Evolutionary conservation across 2,329 filamentous ascomycete genomes (phyloP).

Genomic region (Chrysoporthe deuterocubensis): DNA sequence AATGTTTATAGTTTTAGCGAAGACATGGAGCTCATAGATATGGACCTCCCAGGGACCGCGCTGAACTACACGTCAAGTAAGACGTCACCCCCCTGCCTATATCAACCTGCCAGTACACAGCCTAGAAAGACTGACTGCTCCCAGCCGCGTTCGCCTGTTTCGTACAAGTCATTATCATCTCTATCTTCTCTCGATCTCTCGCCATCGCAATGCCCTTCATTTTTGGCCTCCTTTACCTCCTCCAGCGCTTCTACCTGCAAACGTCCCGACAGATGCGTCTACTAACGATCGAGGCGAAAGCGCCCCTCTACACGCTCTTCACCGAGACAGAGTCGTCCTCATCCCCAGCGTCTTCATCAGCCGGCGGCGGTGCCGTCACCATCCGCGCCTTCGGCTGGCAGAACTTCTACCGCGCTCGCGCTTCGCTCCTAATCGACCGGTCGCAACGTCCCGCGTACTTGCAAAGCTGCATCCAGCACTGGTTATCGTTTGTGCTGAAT

Average conservation of each 20-base stretch:
- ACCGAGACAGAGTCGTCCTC: constrained; percentile 46
- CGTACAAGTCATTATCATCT: constrained; percentile 5
- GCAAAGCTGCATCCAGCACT: constrained; percentile 54
- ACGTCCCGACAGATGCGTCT: constrained; percentile 62
- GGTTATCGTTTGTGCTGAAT: constrained; percentile 54
- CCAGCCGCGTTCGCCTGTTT: constrained; percentile 9
- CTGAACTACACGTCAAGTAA: constrained; percentile 42
- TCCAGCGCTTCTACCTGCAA: constrained; percentile 58
- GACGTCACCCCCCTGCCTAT: constrained; percentile 48
- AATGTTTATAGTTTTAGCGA: constrained; percentile 42
- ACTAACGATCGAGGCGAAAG: constrained; percentile 44
- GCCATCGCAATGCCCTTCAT: constrained; percentile 35
- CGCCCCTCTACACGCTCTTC: constrained; percentile 32
- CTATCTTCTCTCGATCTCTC: constrained; percentile 17
- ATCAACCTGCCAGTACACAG: constrained; percentile 43
- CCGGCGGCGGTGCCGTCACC: constrained; percentile 45
- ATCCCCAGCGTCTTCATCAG: too few species aligned
- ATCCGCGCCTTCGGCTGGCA: constrained; percentile 56
- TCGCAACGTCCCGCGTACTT: constrained; percentile 58
- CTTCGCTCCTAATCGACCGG: constrained; percentile 47
- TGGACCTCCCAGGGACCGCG: constrained; percentile 35
- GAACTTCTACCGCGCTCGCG: constrained; percentile 42
- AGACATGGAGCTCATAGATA: constrained; percentile 37
- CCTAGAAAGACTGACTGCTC: constrained; percentile 31
- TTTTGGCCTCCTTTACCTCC: constrained; percentile 47